A percentile compares a stretch with the other conserved stretches of the same genome.
phyloP scores from a whole-genome alignment of 2,329 filamentous ascomycete species.

The Ophiostoma populinum region DNA sequence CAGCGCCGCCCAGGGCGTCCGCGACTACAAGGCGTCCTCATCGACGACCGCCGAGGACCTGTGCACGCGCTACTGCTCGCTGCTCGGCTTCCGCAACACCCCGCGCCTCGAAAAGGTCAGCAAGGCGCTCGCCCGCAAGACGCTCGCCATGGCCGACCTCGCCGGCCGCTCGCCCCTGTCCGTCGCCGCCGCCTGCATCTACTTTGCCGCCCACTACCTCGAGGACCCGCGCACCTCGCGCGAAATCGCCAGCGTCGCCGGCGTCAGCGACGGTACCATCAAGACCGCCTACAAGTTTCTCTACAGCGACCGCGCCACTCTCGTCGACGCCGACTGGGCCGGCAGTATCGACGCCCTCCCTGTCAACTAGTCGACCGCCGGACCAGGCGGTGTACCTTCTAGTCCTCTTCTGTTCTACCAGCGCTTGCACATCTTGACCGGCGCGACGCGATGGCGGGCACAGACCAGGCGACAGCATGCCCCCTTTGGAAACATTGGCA shows the following conservation, averaged over 20 bases:
- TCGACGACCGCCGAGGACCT: slow-evolving; percentile 72
- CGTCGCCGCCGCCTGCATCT: slow-evolving; percentile 88
- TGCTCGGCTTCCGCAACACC: slow-evolving; percentile 54
- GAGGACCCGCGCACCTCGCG: slow-evolving; percentile 64
- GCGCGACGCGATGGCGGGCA: too few species aligned
- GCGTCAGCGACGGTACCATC: slow-evolving; percentile 92
- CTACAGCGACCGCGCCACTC: slow-evolving; percentile 52
- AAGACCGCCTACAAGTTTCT: slow-evolving; percentile 88
- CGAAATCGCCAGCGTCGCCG: slow-evolving; percentile 68
- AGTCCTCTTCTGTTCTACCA: neutral
- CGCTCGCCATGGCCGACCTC: slow-evolving; percentile 60
- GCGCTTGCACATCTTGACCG: neutral
- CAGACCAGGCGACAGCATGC: neutral
- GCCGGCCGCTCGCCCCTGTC: slow-evolving; percentile 88
- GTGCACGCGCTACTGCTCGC: slow-evolving; percentile 76
- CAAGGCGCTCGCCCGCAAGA: slow-evolving; percentile 59
- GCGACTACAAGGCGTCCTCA: slow-evolving; percentile 54
- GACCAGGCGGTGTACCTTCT: neutral
- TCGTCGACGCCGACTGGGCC: slow-evolving; percentile 25
- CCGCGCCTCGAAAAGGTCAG: slow-evolving; percentile 67
- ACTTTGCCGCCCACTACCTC: slow-evolving; percentile 82
- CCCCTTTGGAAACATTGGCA: slow-evolving; percentile 6
- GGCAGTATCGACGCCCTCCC: slow-evolving; percentile 59
- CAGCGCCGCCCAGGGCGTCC: slow-evolving; percentile 29
- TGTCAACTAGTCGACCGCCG: slow-evolving; percentile 22